Percentiles rank a stretch among this genome's conserved stretches.
Conservation (phyloP, 106 monocot genomes). For the Acorus calamus region DNA sequence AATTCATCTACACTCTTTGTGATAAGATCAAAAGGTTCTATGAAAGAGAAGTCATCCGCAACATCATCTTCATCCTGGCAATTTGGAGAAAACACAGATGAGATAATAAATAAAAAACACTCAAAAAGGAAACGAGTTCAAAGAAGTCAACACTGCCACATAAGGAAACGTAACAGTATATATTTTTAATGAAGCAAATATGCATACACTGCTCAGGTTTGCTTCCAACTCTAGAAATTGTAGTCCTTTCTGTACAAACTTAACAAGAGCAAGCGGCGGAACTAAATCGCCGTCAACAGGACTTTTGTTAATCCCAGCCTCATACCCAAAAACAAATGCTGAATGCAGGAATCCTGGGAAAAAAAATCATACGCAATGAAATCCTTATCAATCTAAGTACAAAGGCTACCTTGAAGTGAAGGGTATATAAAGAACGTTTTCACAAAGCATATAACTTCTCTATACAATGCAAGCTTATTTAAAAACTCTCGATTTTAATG, state of each 20-base stretch:
- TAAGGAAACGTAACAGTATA: too few relatives aligned
- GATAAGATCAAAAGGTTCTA: constrained; percentile 93
- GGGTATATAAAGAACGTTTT: background rate
- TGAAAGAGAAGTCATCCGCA: constrained; percentile 70
- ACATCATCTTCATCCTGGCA: constrained; percentile 46
- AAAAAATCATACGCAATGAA: background rate
- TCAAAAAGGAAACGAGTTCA: background rate
- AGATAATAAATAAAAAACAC: constrained; percentile 1
- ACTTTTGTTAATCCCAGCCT: constrained; percentile 77
- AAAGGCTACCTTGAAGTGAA: background rate
- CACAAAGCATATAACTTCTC: too few relatives aligned
- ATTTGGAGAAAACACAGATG: constrained; percentile 11
- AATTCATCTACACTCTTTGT: constrained; percentile 77
- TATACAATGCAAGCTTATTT: too few relatives aligned
- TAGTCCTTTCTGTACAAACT: constrained; percentile 91
- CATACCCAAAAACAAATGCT: constrained; percentile 93
- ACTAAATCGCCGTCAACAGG: constrained; percentile 72
- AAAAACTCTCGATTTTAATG: too few relatives aligned
- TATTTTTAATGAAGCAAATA: background rate
- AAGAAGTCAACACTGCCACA: too few relatives aligned
- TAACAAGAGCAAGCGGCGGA: constrained; percentile 89
- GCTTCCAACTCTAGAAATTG: constrained; percentile 95
- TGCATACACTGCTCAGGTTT: constrained; percentile 54
- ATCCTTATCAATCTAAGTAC: background rate
- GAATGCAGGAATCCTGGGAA: constrained; percentile 89